Evolutionary conservation across 257 asterid genomes (phyloP).

Genomic region (Solanum chilense): DNA sequence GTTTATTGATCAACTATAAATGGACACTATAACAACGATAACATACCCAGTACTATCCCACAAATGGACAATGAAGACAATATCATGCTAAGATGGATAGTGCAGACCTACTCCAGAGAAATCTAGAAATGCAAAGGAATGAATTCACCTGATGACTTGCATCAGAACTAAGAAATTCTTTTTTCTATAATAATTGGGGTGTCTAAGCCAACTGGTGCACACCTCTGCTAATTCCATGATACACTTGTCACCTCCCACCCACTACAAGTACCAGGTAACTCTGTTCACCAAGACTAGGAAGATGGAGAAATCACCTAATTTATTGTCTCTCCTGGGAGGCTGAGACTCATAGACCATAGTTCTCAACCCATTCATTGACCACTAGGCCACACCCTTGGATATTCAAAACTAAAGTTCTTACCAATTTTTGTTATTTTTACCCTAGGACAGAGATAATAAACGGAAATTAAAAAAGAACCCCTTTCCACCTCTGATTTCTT

Average conservation of each 20-base stretch:
- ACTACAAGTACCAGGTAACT: background rate
- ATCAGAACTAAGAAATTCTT: background rate
- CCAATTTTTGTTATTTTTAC: background rate
- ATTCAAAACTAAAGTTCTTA: background rate
- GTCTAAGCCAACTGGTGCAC: background rate
- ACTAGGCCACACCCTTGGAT: background rate
- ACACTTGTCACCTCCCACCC: background rate
- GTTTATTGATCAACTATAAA: background rate
- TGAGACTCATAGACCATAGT: background rate
- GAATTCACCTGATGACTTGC: background rate
- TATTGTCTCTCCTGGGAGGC: background rate
- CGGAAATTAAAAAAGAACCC: background rate
- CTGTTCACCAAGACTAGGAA: background rate
- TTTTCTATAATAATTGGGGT: background rate
- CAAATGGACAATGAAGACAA: background rate
- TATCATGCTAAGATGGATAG: background rate
- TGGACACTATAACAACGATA: background rate
- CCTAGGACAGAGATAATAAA: background rate
- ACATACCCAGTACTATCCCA: background rate
- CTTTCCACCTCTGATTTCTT: background rate
- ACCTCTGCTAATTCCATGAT: background rate
- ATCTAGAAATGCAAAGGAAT: background rate
- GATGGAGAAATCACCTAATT: background rate
- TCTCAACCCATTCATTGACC: background rate
- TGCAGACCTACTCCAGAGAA: background rate